Evolutionary conservation across 345 rosid species (phyloP).

Genomic region (Conringia planisiliqua): DNA sequence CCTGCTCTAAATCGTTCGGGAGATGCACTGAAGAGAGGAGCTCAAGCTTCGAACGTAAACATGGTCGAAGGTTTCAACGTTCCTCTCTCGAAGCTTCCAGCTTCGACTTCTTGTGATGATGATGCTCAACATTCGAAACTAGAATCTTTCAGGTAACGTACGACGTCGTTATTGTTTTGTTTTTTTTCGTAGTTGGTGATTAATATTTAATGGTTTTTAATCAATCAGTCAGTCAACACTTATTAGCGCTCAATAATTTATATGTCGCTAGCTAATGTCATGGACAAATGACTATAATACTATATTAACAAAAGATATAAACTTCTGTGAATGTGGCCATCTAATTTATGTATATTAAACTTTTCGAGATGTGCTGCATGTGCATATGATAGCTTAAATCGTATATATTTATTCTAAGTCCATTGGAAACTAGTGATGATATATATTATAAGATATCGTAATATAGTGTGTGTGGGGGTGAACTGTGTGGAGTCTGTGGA

Average conservation of each 20-base stretch:
- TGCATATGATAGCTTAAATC: neutral
- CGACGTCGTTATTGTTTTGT: neutral
- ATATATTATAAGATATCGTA: too few relatives aligned
- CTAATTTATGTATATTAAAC: neutral
- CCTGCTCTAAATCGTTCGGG: constrained; percentile 65
- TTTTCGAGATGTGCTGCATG: too few relatives aligned
- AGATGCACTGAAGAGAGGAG: constrained; percentile 38
- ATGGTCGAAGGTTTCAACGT: constrained; percentile 72
- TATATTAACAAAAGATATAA: neutral
- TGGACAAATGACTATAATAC: neutral
- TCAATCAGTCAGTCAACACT: neutral
- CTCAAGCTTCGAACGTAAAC: constrained; percentile 28
- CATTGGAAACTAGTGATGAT: neutral
- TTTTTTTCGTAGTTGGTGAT: neutral
- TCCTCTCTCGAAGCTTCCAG: constrained; percentile 39
- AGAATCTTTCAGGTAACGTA: constrained; percentile 57
- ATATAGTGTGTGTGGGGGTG: neutral
- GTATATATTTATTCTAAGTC: neutral
- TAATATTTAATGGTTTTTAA: neutral
- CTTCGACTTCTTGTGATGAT: constrained; percentile 1
- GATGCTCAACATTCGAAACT: constrained; percentile 18
- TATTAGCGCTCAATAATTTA: neutral
- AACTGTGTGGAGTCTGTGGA: neutral
- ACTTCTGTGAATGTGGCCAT: neutral
- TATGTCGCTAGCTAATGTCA: neutral